Evolutionary conservation across 1,139 yeast species (phyloP).

Genomic region (Zygosaccharomyces sapae): DNA sequence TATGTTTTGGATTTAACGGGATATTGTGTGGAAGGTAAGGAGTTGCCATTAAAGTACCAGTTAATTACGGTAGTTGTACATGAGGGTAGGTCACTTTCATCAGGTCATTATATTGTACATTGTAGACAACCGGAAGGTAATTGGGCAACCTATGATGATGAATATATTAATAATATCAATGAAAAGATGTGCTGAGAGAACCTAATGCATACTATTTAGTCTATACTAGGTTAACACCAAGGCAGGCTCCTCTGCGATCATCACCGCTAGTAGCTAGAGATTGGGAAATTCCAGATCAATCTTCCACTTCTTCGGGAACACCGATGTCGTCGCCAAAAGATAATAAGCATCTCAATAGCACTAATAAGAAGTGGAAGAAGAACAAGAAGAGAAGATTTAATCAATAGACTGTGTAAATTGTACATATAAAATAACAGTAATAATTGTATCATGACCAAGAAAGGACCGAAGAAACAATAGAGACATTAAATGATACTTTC

Average conservation of each 20-base stretch:
- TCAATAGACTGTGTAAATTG: slow-evolving; percentile 14
- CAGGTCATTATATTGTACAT: slow-evolving; percentile 91
- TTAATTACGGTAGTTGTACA: slow-evolving; percentile 86
- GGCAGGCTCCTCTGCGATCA: slow-evolving; percentile 25
- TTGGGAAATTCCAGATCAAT: slow-evolving; percentile 18
- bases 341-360: slow-evolving; percentile 9
- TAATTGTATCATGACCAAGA: background rate
- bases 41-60: slow-evolving; percentile 58
- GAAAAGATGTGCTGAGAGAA: slow-evolving; percentile 73
- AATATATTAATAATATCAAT: slow-evolving; percentile 67
- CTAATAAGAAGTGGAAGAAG: slow-evolving; percentile 23
- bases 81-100: slow-evolving; percentile 86
- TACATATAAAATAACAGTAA: background rate
- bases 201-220: slow-evolving; percentile 87
- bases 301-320: slow-evolving; percentile 9
- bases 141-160: slow-evolving; percentile 96
- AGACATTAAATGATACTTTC: background rate
- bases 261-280: slow-evolving; percentile 14
- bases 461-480: background rate
- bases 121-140: slow-evolving; percentile 87
- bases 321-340: slow-evolving; percentile 12
- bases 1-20: slow-evolving; percentile 67
- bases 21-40: slow-evolving; percentile 37
- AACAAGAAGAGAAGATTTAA: slow-evolving; percentile 32
- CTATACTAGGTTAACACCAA: slow-evolving; percentile 68